Base-by-base conservation (phyloP, 2,329 filamentous ascomycete genomes). In the Elsinoe perseae region DNA sequence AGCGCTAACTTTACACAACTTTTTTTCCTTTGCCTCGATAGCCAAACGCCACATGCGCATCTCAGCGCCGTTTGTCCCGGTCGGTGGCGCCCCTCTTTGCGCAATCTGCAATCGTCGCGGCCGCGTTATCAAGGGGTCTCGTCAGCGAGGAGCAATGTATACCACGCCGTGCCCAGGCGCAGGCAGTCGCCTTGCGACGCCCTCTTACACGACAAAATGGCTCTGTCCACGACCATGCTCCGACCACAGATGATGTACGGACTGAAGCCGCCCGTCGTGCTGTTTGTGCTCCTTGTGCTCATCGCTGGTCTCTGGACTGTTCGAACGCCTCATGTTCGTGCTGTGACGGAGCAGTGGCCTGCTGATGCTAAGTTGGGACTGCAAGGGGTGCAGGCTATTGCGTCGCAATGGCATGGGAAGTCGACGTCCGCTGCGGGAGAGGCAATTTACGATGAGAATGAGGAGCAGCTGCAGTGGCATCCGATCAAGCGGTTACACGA, bases 401-500 rank as follows among this genome's bases (percentile, higher is more conserved):
- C 40, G 2, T 21, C 40, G 23, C 23, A 21, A 25, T 44, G 40
- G 40, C 40, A 44, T 4, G 40, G 40, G 2, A 44, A 44, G 40
- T 10, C 18, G 1, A 20, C 18, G 44, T 14, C 25, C n/a, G 20
- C 14, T 7, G 12, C 7, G n/a, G 27, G 16, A 4, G 25, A 25
- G 14, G 44, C 44, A 16, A n/a, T 30, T 1, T 32, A 50, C 16
- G 44, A 32, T 10, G 25, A 30, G 5, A 30, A 50, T 10, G 16
- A 20, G 6, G 27, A 21, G 16, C 25, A 30, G 5, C 25, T 25
- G 25, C 12, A 50, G 28, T 50, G 25, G 44, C 55, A 56, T 40
- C 55, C 55, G 12, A 44, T 56, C 16, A 48, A 50, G n/a, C n/a
- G 16, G 9, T 20, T 56, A 5, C 21, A 27, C 23, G 21, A 52